Base-by-base conservation (phyloP, 1,284 basidiomycete genomes). In the Acaromyces ingoldii region DNA sequence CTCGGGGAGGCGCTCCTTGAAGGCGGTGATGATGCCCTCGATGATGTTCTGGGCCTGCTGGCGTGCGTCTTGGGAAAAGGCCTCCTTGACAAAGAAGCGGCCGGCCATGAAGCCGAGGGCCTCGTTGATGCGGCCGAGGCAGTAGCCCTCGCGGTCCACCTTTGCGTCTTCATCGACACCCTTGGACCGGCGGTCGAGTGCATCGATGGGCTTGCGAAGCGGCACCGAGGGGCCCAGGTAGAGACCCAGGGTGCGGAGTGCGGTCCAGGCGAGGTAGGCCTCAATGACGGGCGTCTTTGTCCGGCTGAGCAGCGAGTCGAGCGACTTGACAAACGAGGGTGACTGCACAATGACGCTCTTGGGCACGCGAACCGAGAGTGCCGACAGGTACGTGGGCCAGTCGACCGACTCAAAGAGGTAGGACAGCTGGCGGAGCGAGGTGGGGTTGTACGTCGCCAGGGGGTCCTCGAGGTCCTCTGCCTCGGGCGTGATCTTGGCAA, bases 81-180 rank as follows among this genome's bases (percentile, higher is more conserved):
- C 87, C 72, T 87, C 82, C 54, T 88, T 83, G 29, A 93, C 90
- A 73, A 91, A 98, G 77, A 80, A 81, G 40, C 78, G 74, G 4
- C 81, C 81, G 13, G 78, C 75, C 51, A 81, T 75, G 71, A 79
- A 81, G 6, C 81, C 81, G 5, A 80, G 76, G 11, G 78, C 70
- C 6, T 74, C 63, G 50, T 79, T 76, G 4, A 81, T 70, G 26
- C 73, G 68, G 6, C 60, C 60, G 17, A 81, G 65, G 59, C 81
- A 82, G 29, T 77, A 65, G 65, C 91, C 87, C 29, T 83, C 82
- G 28, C 93, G 82, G 66, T 93, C 87, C 51, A 87, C 85, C 34
- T 87, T 80, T 1, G 85, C 87, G 36, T 91, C 93, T 2, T 86
- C 86, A 77, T 90, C 90, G 67, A 95, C 83, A 2, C 93, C 93